A percentile compares a stretch with the other conserved stretches of the same genome.
Conservation (phyloP, 306 rosid species). For the Prunus fruticosa region DNA sequence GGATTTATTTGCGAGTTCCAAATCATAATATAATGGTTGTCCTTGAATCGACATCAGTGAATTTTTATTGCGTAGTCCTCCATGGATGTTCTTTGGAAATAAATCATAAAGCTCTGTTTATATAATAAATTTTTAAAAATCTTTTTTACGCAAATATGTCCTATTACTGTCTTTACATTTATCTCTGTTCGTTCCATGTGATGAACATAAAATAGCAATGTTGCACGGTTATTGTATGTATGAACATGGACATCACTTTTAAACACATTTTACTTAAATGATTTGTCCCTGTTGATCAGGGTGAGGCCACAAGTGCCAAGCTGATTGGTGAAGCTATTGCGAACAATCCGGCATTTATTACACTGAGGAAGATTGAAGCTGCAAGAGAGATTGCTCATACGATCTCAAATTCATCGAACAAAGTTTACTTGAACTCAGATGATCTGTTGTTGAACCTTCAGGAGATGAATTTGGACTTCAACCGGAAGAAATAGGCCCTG, state of each 20-base stretch:
- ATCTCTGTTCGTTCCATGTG: too few relatives aligned
- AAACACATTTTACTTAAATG: background rate
- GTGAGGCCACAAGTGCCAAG: conserved; percentile 89
- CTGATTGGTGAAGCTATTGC: conserved; percentile 89
- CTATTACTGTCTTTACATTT: background rate
- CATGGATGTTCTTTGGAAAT: background rate
- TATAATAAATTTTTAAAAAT: background rate
- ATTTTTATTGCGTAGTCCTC: background rate
- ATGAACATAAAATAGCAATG: background rate
- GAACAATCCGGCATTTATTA: conserved; percentile 85
- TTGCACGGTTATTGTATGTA: background rate
- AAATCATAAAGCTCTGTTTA: background rate
- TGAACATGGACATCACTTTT: background rate
- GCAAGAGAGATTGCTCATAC: conserved; percentile 88
- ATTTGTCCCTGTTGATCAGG: conserved; percentile 40
- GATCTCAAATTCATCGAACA: conserved; percentile 70
- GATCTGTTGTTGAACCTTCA: conserved; percentile 85
- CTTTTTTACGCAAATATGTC: background rate
- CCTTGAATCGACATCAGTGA: background rate
- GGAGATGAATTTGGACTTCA: conserved; percentile 50
- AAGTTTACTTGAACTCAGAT: conserved; percentile 66
- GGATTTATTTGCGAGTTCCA: background rate
- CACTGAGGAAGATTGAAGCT: conserved; percentile 85
- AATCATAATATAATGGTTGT: background rate
- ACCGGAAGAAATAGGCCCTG: conserved; percentile 37